Percentiles rank a stretch among this genome's conserved stretches.
Evolutionary conservation across 805 yeast genomes (phyloP).

Genomic region (Metschnikowia henanensis): DNA sequence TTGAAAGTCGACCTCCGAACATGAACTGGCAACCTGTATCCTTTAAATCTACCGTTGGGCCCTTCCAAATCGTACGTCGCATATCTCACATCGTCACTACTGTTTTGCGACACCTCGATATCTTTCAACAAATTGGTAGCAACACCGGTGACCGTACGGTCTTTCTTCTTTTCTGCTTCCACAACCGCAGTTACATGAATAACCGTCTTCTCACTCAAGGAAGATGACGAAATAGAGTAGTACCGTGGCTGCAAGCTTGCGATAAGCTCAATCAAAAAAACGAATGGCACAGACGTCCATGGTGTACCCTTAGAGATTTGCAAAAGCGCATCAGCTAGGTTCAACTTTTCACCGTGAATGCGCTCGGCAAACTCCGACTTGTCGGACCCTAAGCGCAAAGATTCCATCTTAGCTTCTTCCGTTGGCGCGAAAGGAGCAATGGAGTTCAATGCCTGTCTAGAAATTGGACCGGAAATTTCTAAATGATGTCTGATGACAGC

Average conservation of each 20-base stretch:
- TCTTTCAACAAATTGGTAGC: conserved; percentile 85
- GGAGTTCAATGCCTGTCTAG: conserved; percentile 78
- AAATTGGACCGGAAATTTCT: conserved; percentile 90
- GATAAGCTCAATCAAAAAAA: conserved; percentile 77
- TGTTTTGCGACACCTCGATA: conserved; percentile 59
- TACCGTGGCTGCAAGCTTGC: conserved; percentile 90
- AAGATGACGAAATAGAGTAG: conserved; percentile 93
- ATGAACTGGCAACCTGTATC: conserved; percentile 80
- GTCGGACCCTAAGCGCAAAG: conserved; percentile 58
- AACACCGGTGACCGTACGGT: conserved; percentile 68
- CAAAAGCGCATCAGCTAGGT: conserved; percentile 74
- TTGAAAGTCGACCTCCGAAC: conserved; percentile 94
- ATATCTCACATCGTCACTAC: conserved; percentile 37
- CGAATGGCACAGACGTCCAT: conserved; percentile 85
- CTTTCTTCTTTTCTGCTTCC: conserved; percentile 52
- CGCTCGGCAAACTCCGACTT: conserved; percentile 66
- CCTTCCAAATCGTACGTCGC: conserved; percentile 77
- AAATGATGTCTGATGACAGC: conserved; percentile 82
- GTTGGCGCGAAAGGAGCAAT: conserved; percentile 83
- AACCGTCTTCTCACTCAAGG: conserved; percentile 68
- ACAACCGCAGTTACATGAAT: conserved; percentile 92
- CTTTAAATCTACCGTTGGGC: conserved; percentile 61
- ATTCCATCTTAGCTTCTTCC: conserved; percentile 50
- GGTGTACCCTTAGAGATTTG: conserved; percentile 57
- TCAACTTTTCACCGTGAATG: conserved; percentile 60